These are phyloP conservation scores for Amyloporia xantha DNA, from an alignment of 768 basidiomycete species.

Conservation along the genomic window DNA sequence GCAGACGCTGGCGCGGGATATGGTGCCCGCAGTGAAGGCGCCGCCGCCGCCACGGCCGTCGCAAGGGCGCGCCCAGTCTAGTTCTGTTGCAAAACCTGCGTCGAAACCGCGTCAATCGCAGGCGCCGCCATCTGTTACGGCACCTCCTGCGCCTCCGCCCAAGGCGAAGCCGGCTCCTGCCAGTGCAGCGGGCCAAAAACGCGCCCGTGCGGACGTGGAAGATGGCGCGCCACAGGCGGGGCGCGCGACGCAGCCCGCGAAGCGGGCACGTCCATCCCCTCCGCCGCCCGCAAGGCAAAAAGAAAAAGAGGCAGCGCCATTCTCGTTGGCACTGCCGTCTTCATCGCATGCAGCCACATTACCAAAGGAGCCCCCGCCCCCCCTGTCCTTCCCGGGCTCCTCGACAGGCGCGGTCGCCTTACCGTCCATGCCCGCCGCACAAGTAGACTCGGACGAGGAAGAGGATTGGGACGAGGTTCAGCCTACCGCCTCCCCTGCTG, in stretches of 20 bases:
- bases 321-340: constrained; percentile 15
- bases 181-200: constrained; percentile 15
- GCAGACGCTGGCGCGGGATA: neutral
- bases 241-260: constrained; percentile 9
- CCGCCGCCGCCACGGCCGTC: too few species aligned
- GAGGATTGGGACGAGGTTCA: constrained; percentile 24
- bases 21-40: neutral
- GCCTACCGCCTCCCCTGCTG: too few species aligned
- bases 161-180: constrained; percentile 1
- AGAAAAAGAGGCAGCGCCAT: constrained; percentile 10
- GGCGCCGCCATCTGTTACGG: neutral
- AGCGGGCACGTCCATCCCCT: constrained; percentile 9
- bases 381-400: constrained; percentile 14
- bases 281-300: neutral
- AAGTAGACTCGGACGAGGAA: constrained; percentile 19
- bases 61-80: neutral
- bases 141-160: neutral
- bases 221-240: constrained; percentile 8
- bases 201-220: constrained; percentile 10
- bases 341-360: constrained; percentile 6
- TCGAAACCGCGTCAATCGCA: constrained; percentile 1
- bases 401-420: constrained; percentile 4
- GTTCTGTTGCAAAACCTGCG: neutral
- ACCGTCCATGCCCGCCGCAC: neutral
- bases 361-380: constrained; percentile 4